phyloP scores from a whole-genome alignment of 441 rosid species.

The Kokia cookei region DNA sequence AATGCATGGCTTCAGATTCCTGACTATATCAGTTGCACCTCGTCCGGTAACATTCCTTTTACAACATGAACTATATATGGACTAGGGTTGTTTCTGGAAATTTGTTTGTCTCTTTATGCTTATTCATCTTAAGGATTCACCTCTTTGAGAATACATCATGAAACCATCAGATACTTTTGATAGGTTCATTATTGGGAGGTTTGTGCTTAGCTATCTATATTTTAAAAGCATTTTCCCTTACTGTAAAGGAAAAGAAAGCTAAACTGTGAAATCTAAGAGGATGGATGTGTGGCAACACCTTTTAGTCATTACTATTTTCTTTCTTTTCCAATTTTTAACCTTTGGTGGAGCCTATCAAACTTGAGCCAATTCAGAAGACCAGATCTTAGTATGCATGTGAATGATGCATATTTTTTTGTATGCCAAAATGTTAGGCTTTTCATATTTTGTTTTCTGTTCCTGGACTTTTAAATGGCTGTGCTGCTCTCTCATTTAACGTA shows the following conservation, averaged over 20 bases:
- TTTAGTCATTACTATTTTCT: background rate
- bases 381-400: background rate
- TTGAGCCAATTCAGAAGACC: background rate
- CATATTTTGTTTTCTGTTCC: background rate
- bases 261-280: background rate
- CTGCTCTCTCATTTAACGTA: conserved; percentile 1
- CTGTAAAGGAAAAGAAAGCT: background rate
- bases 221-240: background rate
- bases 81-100: background rate
- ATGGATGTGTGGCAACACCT: background rate
- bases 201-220: conserved; percentile 1
- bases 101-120: background rate
- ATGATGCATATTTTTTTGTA: background rate
- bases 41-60: conserved; percentile 55
- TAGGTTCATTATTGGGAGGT: background rate
- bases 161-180: background rate
- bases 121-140: background rate
- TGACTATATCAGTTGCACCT: conserved; percentile 92
- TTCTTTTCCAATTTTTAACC: background rate
- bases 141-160: background rate
- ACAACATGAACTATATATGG: background rate
- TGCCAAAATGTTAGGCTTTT: background rate
- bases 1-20: conserved; percentile 78
- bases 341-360: background rate
- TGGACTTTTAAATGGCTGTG: conserved; percentile 1